These are phyloP conservation scores for Aspergillus brasiliensis DNA, from an alignment of 2,329 filamentous ascomycete genomes.

Conservation along the genomic window DNA sequence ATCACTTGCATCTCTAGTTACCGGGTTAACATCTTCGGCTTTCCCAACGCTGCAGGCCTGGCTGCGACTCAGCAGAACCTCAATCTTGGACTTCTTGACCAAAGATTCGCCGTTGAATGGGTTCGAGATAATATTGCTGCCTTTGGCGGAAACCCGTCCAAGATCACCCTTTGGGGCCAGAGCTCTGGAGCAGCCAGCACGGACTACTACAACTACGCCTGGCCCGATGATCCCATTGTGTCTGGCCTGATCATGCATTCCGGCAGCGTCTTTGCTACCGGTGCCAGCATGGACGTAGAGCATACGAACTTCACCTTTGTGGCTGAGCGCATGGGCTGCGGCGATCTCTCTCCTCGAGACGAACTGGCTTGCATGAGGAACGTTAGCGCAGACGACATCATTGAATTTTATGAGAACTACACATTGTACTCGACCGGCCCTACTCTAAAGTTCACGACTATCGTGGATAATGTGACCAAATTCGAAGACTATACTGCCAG, in stretches of 20 bases:
- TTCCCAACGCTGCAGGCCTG: not conserved
- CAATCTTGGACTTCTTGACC: slow-evolving; percentile 42
- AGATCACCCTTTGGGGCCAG: slow-evolving; percentile 53
- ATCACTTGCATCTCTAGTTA: not conserved
- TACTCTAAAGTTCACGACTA: not conserved
- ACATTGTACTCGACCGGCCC: not conserved
- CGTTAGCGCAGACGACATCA: not conserved
- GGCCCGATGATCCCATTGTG: slow-evolving; percentile 39
- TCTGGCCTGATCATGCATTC: slow-evolving; percentile 34
- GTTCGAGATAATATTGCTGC: slow-evolving; percentile 51
- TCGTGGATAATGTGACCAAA: not conserved
- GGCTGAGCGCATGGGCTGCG: not conserved
- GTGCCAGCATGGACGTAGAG: not conserved
- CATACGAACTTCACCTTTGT: slow-evolving; percentile 2
- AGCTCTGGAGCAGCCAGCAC: slow-evolving; percentile 42
- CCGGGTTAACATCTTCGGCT: not conserved
- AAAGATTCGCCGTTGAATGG: slow-evolving; percentile 57
- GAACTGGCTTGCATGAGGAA: not conserved
- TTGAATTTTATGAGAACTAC: not conserved
- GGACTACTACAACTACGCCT: slow-evolving; percentile 37
- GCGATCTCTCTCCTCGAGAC: not conserved
- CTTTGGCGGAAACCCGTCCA: slow-evolving; percentile 54
- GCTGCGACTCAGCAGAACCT: not conserved
- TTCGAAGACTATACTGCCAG: not conserved
- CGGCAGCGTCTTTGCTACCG: not conserved